Evolutionary conservation across 768 basidiomycete species (phyloP).

Genomic region (Cystobasidium onofrii): DNA sequence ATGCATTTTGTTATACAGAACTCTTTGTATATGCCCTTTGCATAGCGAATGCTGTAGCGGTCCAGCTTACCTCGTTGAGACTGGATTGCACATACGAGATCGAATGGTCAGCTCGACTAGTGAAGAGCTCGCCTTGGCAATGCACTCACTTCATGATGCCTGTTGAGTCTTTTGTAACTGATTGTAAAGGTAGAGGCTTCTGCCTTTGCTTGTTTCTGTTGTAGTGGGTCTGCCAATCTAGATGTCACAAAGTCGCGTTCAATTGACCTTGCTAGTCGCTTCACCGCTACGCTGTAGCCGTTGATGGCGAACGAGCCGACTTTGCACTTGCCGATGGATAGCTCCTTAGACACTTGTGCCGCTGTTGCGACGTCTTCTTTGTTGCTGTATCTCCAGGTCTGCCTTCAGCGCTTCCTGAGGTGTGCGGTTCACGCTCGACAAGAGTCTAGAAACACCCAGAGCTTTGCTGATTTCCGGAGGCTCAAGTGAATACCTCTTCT

Average conservation of each 20-base stretch:
- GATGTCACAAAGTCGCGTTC: background rate
- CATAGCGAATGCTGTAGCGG: background rate
- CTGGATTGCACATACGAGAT: background rate
- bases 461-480: too few species aligned
- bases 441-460: too few species aligned
- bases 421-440: too few species aligned
- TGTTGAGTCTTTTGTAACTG: background rate
- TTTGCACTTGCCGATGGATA: too few species aligned
- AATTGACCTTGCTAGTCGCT: background rate
- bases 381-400: too few species aligned
- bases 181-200: background rate
- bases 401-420: too few species aligned
- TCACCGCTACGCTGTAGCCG: background rate
- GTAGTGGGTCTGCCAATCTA: background rate
- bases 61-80: background rate
- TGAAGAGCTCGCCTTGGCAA: background rate
- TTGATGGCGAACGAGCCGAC: too few species aligned
- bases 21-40: too few species aligned
- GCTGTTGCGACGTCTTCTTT: too few species aligned
- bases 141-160: background rate
- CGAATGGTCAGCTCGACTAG: background rate
- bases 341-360: too few species aligned
- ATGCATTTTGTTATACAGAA: too few species aligned
- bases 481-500: too few species aligned
- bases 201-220: background rate